These are phyloP conservation scores for Saccharomycopsis capsularis DNA, from an alignment of 805 yeast genomes.

Conservation along the genomic window DNA sequence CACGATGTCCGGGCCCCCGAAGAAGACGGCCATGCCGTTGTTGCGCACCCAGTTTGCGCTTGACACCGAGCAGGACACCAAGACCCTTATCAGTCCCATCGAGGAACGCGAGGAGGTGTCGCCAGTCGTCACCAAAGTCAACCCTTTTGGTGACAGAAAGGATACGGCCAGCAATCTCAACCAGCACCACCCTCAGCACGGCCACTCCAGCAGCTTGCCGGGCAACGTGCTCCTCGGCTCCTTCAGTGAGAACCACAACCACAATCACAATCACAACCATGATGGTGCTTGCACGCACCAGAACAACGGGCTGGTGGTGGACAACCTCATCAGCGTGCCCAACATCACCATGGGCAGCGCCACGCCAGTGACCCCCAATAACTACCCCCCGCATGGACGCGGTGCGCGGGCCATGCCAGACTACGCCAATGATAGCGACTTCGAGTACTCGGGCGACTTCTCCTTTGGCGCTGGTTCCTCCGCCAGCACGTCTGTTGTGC, in stretches of 20 bases:
- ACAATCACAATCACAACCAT: slow-evolving; percentile 53
- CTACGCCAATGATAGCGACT: slow-evolving; percentile 15
- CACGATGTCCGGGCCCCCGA: background rate
- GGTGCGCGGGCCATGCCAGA: slow-evolving; percentile 7
- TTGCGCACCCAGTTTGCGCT: slow-evolving; percentile 13
- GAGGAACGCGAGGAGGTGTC: slow-evolving; percentile 19
- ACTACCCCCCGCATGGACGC: background rate
- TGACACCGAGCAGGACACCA: slow-evolving; percentile 9
- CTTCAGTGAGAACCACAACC: slow-evolving; percentile 34
- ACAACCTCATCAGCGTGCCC: background rate
- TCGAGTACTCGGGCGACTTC: slow-evolving; percentile 17
- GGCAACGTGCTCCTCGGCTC: background rate
- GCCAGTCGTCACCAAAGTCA: slow-evolving; percentile 4
- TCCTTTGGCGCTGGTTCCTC: slow-evolving; percentile 19
- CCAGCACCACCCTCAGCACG: slow-evolving; percentile 1
- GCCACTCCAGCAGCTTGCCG: slow-evolving; percentile 5
- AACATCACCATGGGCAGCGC: background rate
- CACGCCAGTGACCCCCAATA: background rate
- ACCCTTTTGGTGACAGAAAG: background rate
- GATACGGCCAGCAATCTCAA: background rate
- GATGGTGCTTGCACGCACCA: slow-evolving; percentile 43
- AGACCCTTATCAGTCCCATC: slow-evolving; percentile 20
- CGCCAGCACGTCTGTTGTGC: background rate
- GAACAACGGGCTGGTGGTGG: slow-evolving; percentile 33
- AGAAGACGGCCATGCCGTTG: slow-evolving; percentile 14